Evolutionary conservation across 495 filamentous ascomycete genomes (phyloP), one percentile per base, ranked within the genome.

Genomic region (Talaromyces trachyspermus): DNA sequence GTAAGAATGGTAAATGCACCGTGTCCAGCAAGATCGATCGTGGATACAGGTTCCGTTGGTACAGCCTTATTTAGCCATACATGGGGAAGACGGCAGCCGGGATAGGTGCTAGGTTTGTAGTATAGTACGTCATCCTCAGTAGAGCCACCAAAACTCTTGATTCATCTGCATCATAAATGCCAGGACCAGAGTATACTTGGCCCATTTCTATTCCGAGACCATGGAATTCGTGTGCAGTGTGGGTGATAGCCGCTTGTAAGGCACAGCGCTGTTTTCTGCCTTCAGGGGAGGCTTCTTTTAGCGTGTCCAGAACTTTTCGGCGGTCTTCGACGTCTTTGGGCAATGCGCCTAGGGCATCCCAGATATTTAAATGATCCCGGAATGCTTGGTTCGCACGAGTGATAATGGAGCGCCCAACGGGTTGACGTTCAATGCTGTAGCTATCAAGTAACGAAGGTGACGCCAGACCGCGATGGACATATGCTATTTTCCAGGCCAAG

Each of bases 401-500:
- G 20, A 78, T 66, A 14, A 80, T 57, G 37, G 54, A 38, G 53
- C 69, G 0, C 72, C 72, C 86, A 33, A 89, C 75, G 8, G 69
- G 71, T 23, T 80, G 76, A 2, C 86, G 75, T 54, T 89, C 86
- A 0, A 66, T 62, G 54, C 83, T 71, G 63, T 91, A 91, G 3
- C 85, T 88, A 23, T 68, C 66, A 3, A 91, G 70, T 15, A 89
- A 66, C 1, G 69, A 66, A 1, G 63, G 70, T 20, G 72, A 63
- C 0, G 71, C 57, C 33, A 76, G 66, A 15, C 67, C 76, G 20
- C 75, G 75, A 40, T 78, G 64, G 2, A 84, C 81, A 32, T 76
- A 62, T 1, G 75, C 72, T 17, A 89, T 66, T 60, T 89, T 89
- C 84, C 85, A 88, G 24, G 80, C 84, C 1, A 88, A 72, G 48